Evolutionary conservation across 768 basidiomycete species (phyloP).

Genomic region (Russula sp.): DNA sequence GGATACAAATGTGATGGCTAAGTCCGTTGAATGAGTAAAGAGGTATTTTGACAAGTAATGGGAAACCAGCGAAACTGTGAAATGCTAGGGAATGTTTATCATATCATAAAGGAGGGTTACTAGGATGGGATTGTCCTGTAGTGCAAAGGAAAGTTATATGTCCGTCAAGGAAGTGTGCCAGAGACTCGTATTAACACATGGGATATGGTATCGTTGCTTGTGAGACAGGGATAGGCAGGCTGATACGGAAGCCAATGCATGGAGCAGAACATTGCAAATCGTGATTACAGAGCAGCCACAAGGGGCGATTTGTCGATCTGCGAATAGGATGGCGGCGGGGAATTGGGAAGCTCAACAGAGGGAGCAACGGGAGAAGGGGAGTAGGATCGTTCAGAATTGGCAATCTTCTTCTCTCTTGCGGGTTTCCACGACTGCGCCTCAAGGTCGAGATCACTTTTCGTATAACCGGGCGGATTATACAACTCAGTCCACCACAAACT

Average conservation of each 20-base stretch:
- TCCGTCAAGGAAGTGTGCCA: not conserved
- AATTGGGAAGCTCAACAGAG: not conserved
- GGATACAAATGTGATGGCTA: constrained; percentile 1
- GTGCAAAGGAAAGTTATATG: not conserved
- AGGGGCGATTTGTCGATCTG: constrained; percentile 9
- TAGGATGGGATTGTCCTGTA: not conserved
- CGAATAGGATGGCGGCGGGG: constrained; percentile 14
- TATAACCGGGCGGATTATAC: not conserved
- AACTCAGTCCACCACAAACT: not conserved
- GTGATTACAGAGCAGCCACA: not conserved
- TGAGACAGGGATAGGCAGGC: not conserved
- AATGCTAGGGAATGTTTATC: not conserved
- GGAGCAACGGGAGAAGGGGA: not conserved
- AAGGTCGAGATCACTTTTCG: constrained; percentile 5
- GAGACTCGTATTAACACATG: not conserved
- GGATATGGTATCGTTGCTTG: not conserved
- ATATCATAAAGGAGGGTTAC: not conserved
- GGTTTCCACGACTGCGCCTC: constrained; percentile 14
- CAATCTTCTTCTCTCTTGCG: not conserved
- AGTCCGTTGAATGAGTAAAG: not conserved
- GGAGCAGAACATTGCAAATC: not conserved
- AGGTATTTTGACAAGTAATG: not conserved
- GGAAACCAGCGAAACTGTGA: not conserved
- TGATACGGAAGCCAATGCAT: not conserved
- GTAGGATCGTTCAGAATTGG: not conserved